phyloP scores from a whole-genome alignment of 768 basidiomycete genomes.

The Suillus ampliporus region DNA sequence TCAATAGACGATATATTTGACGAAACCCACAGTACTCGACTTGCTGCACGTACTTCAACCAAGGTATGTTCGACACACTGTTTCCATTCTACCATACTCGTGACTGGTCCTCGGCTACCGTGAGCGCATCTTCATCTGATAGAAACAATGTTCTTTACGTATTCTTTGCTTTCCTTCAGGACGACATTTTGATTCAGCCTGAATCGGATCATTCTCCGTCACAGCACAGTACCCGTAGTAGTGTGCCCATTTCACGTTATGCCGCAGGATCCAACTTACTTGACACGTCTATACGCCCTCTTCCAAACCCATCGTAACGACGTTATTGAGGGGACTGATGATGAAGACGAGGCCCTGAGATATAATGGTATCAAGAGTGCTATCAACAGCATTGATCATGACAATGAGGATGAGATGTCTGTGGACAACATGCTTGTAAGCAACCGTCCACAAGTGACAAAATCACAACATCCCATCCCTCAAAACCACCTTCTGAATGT shows the following conservation, averaged over 20 bases:
- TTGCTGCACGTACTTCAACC: conserved; percentile 10
- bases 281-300: conserved; percentile 11
- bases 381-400: conserved; percentile 27
- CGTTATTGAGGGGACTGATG: background rate
- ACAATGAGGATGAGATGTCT: conserved; percentile 26
- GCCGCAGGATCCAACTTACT: conserved; percentile 14
- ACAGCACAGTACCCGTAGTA: conserved; percentile 3
- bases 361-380: background rate
- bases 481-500: background rate
- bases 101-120: conserved; percentile 20
- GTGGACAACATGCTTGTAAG: conserved; percentile 23
- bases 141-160: conserved; percentile 1
- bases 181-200: conserved; percentile 5
- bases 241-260: conserved; percentile 8
- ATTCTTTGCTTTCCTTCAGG: conserved; percentile 4
- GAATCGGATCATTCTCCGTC: conserved; percentile 5
- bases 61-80: conserved; percentile 19
- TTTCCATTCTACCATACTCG: conserved; percentile 9
- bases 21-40: conserved; percentile 16
- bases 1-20: background rate
- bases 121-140: conserved; percentile 10
- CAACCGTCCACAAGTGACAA: conserved; percentile 15
- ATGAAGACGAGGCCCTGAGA: background rate
- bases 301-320: background rate
- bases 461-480: conserved; percentile 8